Base-by-base conservation (phyloP, 805 yeast genomes). In the Wickerhamiella bombiphila region DNA sequence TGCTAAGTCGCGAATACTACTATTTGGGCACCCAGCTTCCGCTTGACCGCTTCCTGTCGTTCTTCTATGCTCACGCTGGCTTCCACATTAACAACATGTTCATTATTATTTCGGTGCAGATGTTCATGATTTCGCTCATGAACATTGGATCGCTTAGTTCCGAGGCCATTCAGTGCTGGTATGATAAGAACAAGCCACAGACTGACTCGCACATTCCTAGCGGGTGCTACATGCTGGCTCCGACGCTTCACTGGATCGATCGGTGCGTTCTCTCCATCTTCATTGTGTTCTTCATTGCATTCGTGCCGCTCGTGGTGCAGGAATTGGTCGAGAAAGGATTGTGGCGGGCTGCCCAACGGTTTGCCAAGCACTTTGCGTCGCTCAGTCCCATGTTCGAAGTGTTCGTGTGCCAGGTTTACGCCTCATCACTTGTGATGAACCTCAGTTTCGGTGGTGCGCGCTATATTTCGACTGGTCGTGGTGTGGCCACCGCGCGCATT, bases 61-160 rank as follows among this genome's bases (percentile, higher is more conserved):
- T 88, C 59, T 88, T 81, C 58, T 88, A 88, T 60, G 97, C 97
- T 0, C 97, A 88, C 57, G 88, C 95, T 8, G 97, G 97, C 4
- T 88, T 88, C 63, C 97, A 88, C 58, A 64, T 88, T 49, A 88
- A 88, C 56, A 88, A 88, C 55, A 64, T 86, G 47, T 81, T 86
- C 51, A 88, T 88, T 44, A 76, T 83, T 49, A 57, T 83, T 26
- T 83, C 96, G 0, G 75, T 85, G n/a, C 91, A 82, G 51, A 56
- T 83, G 51, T 86, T 88, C 57, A 78, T 86, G 76, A 52, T 86
- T 40, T 74, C 82, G 4, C 59, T 83, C 51, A 65, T 83, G 21
- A 82, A 80, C 56, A 61, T 88, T 46, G 95, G 94, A 1, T 66
- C 95, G 0, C 59, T 88, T 47, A 71, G 67, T 20, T 72, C 76